phyloP scores from a whole-genome alignment of 371 early-diverging fungal species.

The Umbelopsis sp. region DNA sequence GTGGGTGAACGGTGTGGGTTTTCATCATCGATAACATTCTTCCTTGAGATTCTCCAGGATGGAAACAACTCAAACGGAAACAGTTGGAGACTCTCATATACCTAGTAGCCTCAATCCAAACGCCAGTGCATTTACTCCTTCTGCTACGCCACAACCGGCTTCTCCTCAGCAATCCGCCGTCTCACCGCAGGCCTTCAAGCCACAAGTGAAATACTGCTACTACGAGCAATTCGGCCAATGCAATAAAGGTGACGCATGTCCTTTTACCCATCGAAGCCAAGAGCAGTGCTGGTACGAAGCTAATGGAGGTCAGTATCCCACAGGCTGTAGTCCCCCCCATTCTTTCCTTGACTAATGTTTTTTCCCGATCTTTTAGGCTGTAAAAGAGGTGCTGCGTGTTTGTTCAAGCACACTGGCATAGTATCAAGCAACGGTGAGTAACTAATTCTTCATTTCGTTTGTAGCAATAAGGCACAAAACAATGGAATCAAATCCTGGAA shows the following conservation, averaged over 20 bases:
- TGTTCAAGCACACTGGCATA: constrained; percentile 13
- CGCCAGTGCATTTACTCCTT: constrained; percentile 7
- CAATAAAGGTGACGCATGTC: constrained; percentile 10
- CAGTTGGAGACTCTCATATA: neutral
- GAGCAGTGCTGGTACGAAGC: constrained; percentile 15
- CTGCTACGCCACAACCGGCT: neutral
- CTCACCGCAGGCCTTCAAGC: neutral
- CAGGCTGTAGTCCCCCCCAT: too few species aligned
- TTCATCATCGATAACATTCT: neutral
- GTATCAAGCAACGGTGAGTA: constrained; percentile 3
- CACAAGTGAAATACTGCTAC: constrained; percentile 4
- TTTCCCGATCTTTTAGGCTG: neutral
- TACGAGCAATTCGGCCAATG: constrained; percentile 10
- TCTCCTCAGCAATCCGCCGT: neutral
- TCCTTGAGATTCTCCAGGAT: neutral
- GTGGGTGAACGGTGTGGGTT: neutral
- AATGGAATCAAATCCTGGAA: neutral
- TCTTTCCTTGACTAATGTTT: neutral
- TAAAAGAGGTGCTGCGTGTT: constrained; percentile 8
- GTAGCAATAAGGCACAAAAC: neutral
- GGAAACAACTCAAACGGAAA: neutral
- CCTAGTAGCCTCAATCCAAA: neutral
- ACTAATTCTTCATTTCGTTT: neutral
- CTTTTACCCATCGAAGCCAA: neutral
- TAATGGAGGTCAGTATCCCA: neutral